Evolutionary conservation across 176 grass and related monocot species (phyloP).

Genomic region (sorghum (Sorghum bicolor)): Sorghum_bicolor_NCBIv3 NC_012872.2:71071001-71071500

Average conservation of each 20-base stretch:
- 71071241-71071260: background rate
- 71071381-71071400: background rate
- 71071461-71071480: background rate
- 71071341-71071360: background rate
- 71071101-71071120: conserved; percentile 74
- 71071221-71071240: background rate
- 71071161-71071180: background rate
- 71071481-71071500: background rate
- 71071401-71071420: background rate
- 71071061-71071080: conserved; percentile 60
- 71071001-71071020: background rate
- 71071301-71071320: background rate
- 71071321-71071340: background rate
- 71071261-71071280: background rate
- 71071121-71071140: conserved; percentile 1
- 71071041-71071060: conserved; percentile 40
- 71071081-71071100: conserved; percentile 60
- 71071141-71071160: background rate
- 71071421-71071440: background rate
- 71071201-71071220: background rate
- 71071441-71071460: background rate
- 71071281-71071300: background rate
- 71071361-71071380: background rate
- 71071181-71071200: background rate
- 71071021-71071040: conserved; percentile 11